Evolutionary conservation across 331 rosid species (phyloP), one percentile per base, ranked within the genome.

Genomic region (Acacia concinna): DNA sequence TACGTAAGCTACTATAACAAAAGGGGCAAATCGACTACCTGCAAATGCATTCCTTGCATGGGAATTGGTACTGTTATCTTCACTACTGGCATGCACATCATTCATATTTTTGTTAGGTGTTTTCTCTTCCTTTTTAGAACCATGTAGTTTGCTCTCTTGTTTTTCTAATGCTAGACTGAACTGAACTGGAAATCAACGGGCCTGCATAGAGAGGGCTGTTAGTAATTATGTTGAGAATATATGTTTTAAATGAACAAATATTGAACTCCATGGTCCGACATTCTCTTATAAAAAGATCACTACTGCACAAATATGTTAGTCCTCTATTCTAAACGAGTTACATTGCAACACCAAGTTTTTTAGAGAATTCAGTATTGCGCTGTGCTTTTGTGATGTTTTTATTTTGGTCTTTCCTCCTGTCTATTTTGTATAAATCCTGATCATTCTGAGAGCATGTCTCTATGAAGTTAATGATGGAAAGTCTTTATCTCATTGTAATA

Each of bases 11-110:
- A 91, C 83, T 90, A 87, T 77, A 91, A 79, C 77, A 93, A 88
- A 83, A 88, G 98, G 87, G 98, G 99, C 64, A 93, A 87, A 72
- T 86, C 70, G 76, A 75, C 44, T 28, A 76, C 85, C 77, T 91
- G 99, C 92, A 95, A 95, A 89, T 95, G 99, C 88, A 83, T 91
- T 77, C 97, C 99, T 88, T 95, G 99, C 89, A 92, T 88, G 87
- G 99, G 98, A 90, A 84, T 95, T 68, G 98, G 99, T 95, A 92
- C 64, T 81, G 38, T 52, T 46, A 46, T 84, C 52, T 88, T 78
- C 43, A 40, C 46, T 47, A 43, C 40, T 65, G 41, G 13, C 73
- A 57, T 70, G 56, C 20, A 8, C 10, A 68, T 73, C 63, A 43
- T 11, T 32, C 10, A 35, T 71, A 23, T 31, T 30, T 62, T 15